These are phyloP conservation scores for Rhodocollybia butyracea DNA, from an alignment of 768 basidiomycete genomes.

Conservation along the genomic window DNA sequence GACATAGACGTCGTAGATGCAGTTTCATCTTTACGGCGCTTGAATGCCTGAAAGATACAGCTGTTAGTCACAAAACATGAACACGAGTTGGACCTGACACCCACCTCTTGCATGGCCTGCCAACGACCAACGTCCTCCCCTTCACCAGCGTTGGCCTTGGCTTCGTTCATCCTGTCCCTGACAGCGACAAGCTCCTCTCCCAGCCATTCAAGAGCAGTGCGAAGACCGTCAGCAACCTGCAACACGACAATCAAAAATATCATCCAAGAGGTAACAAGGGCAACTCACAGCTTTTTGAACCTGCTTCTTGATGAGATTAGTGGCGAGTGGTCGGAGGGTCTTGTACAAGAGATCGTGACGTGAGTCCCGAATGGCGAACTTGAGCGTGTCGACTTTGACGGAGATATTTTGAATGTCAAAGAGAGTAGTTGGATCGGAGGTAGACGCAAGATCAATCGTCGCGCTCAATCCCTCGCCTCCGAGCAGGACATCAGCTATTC, in stretches of 20 bases:
- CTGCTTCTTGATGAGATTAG: slow-evolving; percentile 77
- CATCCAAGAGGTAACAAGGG: background rate
- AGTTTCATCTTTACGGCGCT: slow-evolving; percentile 31
- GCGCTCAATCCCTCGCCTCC: slow-evolving; percentile 79
- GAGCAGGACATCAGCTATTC: slow-evolving; percentile 81
- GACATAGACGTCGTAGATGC: slow-evolving; percentile 22
- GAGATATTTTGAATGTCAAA: slow-evolving; percentile 70
- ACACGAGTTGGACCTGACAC: slow-evolving; percentile 16
- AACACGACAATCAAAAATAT: no score
- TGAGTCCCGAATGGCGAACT: slow-evolving; percentile 86
- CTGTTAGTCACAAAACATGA: background rate
- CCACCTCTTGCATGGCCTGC: slow-evolving; percentile 59
- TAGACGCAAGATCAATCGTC: slow-evolving; percentile 56
- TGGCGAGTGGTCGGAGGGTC: slow-evolving; percentile 76
- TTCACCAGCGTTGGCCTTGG: slow-evolving; percentile 28
- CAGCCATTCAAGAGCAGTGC: slow-evolving; percentile 79
- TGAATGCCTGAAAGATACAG: slow-evolving; percentile 46
- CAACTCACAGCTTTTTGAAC: slow-evolving; percentile 41
- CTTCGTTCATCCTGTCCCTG: slow-evolving; percentile 73
- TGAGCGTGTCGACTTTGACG: slow-evolving; percentile 84
- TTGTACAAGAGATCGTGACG: slow-evolving; percentile 91
- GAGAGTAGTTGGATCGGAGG: slow-evolving; percentile 63
- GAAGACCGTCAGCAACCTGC: slow-evolving; percentile 67
- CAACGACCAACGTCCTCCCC: slow-evolving; percentile 24
- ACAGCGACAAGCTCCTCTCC: slow-evolving; percentile 90